phyloP scores from a whole-genome alignment of 345 rosid genomes.

The Durio zibethinus region DNA sequence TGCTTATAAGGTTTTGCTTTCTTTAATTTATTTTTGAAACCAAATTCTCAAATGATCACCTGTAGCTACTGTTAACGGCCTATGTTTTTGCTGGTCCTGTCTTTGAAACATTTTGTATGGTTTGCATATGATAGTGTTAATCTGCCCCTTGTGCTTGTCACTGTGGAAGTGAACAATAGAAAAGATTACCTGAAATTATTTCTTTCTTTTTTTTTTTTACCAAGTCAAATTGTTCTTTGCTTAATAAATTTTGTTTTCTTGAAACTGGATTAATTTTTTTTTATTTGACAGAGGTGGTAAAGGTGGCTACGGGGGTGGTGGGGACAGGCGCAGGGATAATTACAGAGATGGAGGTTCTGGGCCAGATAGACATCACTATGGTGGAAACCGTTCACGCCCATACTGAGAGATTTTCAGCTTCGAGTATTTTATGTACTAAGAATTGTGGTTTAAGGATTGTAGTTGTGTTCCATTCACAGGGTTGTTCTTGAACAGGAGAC shows the following conservation, averaged over 20 bases:
- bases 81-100: background rate
- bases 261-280: conserved; percentile 17
- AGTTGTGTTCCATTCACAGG: conserved; percentile 40
- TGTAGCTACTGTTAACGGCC: background rate
- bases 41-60: background rate
- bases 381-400: conserved; percentile 94
- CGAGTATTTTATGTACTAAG: conserved; percentile 55
- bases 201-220: background rate
- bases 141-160: background rate
- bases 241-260: background rate
- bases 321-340: conserved; percentile 82
- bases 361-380: conserved; percentile 77
- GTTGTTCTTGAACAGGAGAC: conserved; percentile 68
- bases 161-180: background rate
- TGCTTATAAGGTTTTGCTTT: background rate
- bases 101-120: background rate
- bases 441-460: conserved; percentile 48
- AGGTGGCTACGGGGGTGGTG: conserved; percentile 83
- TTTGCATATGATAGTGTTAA: background rate
- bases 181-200: background rate
- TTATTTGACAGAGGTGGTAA: conserved; percentile 61
- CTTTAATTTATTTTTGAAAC: background rate
- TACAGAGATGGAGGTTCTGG: conserved; percentile 77
- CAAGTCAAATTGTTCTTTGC: background rate
- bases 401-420: conserved; percentile 47